Percentiles rank a stretch among this genome's conserved stretches.
Conservation (phyloP, 2,329 filamentous ascomycete genomes). For the Verticillium nonalfalfae region DNA sequence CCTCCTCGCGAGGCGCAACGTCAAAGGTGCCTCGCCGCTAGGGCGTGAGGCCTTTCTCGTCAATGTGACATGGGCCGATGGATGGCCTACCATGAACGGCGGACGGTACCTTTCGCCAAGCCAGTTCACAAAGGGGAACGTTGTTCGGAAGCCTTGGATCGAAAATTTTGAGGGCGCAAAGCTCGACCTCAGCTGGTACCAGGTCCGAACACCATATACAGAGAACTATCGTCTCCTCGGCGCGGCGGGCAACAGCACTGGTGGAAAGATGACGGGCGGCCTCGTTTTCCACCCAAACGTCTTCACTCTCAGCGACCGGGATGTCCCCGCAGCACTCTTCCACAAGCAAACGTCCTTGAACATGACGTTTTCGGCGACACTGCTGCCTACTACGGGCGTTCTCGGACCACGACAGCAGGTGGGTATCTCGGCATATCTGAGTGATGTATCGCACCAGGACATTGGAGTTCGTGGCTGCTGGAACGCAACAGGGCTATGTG, state of each 20-base stretch:
- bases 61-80: constrained; percentile 15
- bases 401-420: constrained; percentile 15
- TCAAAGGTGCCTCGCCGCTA: constrained; percentile 9
- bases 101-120: constrained; percentile 9
- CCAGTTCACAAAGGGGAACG: constrained; percentile 3
- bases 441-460: constrained; percentile 18
- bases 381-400: constrained; percentile 8
- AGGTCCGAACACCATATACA: constrained; percentile 7
- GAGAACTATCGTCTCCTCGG: constrained; percentile 3
- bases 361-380: constrained; percentile 19
- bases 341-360: constrained; percentile 22
- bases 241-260: constrained; percentile 11
- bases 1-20: constrained; percentile 13
- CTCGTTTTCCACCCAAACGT: constrained; percentile 24
- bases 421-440: constrained; percentile 18
- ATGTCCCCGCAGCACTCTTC: constrained; percentile 19
- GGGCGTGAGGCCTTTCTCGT: constrained; percentile 16
- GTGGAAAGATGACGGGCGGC: background rate
- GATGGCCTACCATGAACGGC: constrained; percentile 16
- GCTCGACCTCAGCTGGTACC: constrained; percentile 5
- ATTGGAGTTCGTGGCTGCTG: constrained; percentile 18
- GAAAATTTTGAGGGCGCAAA: constrained; percentile 3
- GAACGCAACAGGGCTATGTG: constrained; percentile 13
- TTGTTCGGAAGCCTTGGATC: constrained; percentile 1
- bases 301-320: constrained; percentile 18